Conservation (phyloP, 2,329 filamentous ascomycete species). For the Aspergillus persii region DNA sequence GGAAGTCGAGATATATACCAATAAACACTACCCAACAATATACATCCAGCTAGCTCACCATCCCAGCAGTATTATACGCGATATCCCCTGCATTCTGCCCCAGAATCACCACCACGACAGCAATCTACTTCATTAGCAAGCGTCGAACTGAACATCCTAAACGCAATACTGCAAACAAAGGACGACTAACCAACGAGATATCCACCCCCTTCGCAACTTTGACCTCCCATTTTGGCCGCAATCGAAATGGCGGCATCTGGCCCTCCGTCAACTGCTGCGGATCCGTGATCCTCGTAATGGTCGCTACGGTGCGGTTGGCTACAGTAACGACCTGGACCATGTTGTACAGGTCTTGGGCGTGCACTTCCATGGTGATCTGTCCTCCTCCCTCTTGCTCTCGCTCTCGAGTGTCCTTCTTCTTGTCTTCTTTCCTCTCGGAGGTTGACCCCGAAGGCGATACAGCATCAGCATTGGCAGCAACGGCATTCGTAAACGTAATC, state of each 20-base stretch:
- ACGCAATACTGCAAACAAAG: no score
- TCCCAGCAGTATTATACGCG: neutral
- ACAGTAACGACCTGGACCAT: constrained; percentile 14
- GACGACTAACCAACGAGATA: constrained; percentile 13
- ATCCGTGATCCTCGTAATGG: constrained; percentile 13
- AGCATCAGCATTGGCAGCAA: neutral
- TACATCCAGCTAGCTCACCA: neutral
- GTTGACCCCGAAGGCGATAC: neutral
- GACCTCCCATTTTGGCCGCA: constrained; percentile 17
- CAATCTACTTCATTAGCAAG: constrained; percentile 8
- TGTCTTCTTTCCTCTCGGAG: no score
- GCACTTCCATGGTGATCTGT: constrained; percentile 13
- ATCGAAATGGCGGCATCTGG: constrained; percentile 16
- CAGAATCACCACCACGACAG: constrained; percentile 17
- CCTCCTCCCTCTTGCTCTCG: no score
- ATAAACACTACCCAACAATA: neutral
- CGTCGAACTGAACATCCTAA: neutral
- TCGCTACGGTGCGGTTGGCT: constrained; percentile 8
- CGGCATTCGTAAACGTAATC: constrained; percentile 12
- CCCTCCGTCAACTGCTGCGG: constrained; percentile 11
- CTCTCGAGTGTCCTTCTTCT: no score
- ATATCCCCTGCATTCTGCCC: constrained; percentile 8
- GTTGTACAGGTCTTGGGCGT: constrained; percentile 13
- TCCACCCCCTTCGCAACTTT: constrained; percentile 15
- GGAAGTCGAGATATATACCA: neutral